A percentile compares a stretch with the other conserved stretches of the same genome.
Conservation (phyloP, 768 basidiomycete species). For the Lactarius quietus region DNA sequence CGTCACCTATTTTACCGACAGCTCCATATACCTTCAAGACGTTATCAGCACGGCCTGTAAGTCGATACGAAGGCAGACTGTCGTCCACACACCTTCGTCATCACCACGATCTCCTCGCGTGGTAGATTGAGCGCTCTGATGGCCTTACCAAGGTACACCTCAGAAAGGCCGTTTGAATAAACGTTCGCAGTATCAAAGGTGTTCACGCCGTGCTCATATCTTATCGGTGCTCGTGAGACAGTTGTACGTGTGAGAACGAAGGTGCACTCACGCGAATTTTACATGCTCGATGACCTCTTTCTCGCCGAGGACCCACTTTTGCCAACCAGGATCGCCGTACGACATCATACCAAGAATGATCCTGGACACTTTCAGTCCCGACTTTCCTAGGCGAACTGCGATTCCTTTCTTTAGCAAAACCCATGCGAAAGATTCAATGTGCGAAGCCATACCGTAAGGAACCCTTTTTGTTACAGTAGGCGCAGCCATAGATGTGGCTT, state of each 20-base stretch:
- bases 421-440: not conserved
- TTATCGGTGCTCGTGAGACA: constrained; percentile 19
- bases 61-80: not conserved
- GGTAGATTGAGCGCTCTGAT: constrained; percentile 38
- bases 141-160: constrained; percentile 40
- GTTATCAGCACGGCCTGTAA: not conserved
- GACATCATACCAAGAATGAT: constrained; percentile 63
- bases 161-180: constrained; percentile 35
- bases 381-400: constrained; percentile 39
- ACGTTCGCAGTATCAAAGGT: constrained; percentile 56
- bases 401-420: not conserved
- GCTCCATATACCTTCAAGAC: not conserved
- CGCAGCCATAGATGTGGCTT: constrained; percentile 5
- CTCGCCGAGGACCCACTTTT: constrained; percentile 35
- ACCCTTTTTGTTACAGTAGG: constrained; percentile 8
- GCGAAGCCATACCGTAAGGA: constrained; percentile 10
- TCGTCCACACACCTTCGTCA: constrained; percentile 37
- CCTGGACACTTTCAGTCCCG: constrained; percentile 60
- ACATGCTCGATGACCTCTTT: constrained; percentile 28
- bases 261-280: constrained; percentile 28
- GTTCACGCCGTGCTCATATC: constrained; percentile 60
- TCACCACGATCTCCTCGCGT: constrained; percentile 41
- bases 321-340: constrained; percentile 41
- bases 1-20: constrained; percentile 1
- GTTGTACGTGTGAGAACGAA: constrained; percentile 13